A percentile compares a stretch with the other conserved stretches of the same genome.
Evolutionary conservation across 1,284 basidiomycete genomes (phyloP).

Genomic region (Cryptococcus deneoformans): DNA sequence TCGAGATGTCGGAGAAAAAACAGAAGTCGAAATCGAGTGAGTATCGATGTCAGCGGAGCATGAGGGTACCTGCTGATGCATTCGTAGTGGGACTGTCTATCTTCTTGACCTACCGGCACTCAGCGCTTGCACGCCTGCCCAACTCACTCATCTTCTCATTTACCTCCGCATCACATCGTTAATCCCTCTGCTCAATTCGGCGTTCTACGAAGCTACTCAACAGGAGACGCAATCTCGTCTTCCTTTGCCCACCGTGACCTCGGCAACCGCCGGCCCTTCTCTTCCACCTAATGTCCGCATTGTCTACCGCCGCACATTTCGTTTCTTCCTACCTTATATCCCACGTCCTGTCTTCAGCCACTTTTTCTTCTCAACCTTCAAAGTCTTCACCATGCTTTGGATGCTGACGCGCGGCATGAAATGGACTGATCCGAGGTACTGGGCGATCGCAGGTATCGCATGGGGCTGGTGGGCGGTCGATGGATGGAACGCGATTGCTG

Average conservation of each 20-base stretch:
- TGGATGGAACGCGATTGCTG: background rate
- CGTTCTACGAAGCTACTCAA: conserved; percentile 11
- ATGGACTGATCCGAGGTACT: conserved; percentile 33
- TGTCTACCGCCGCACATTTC: conserved; percentile 1
- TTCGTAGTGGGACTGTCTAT: conserved; percentile 3
- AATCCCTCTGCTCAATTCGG: conserved; percentile 23
- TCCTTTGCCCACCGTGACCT: conserved; percentile 3
- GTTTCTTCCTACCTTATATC: conserved; percentile 2
- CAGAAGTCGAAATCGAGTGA: conserved; percentile 39
- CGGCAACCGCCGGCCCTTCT: background rate
- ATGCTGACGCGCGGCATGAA: conserved; percentile 40
- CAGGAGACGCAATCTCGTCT: conserved; percentile 3
- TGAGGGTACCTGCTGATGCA: conserved; percentile 9
- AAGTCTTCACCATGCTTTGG: conserved; percentile 32
- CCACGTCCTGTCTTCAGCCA: conserved; percentile 23
- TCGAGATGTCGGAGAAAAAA: conserved; percentile 17
- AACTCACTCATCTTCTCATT: conserved; percentile 31
- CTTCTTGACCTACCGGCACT: conserved; percentile 35
- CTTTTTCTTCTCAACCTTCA: conserved; percentile 31
- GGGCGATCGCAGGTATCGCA: conserved; percentile 30
- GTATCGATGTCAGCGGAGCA: conserved; percentile 5
- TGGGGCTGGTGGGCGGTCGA: conserved; percentile 36
- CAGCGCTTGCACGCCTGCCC: conserved; percentile 19
- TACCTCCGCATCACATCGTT: conserved; percentile 40
- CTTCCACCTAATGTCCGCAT: background rate